Evolutionary conservation across 768 basidiomycete genomes (phyloP).

Genomic region (Suillus placidus): DNA sequence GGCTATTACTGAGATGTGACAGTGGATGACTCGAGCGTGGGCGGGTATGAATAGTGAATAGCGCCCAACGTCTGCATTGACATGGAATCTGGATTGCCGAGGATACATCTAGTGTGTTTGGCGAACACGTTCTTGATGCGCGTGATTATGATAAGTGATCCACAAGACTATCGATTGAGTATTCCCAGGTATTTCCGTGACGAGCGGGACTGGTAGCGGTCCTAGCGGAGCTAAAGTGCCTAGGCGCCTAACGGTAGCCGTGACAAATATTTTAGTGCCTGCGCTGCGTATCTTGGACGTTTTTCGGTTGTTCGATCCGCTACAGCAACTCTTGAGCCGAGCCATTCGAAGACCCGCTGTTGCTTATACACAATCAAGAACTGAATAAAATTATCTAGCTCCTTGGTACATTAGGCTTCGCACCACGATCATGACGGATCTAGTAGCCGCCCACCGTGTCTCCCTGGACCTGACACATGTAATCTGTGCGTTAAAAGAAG

Average conservation of each 20-base stretch:
- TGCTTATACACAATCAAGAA: not conserved
- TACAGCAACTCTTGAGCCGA: not conserved
- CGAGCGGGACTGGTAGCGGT: no score
- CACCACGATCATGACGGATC: constrained; percentile 5
- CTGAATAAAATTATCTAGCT: not conserved
- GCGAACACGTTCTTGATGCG: not conserved
- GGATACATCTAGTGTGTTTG: not conserved
- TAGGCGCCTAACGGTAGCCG: no score
- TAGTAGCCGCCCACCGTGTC: constrained; percentile 32
- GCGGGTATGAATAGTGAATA: not conserved
- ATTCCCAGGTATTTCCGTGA: no score
- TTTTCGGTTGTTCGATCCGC: not conserved
- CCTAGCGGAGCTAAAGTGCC: not conserved
- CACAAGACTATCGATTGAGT: no score
- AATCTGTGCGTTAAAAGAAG: constrained; percentile 47
- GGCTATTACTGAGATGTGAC: not conserved
- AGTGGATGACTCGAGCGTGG: not conserved
- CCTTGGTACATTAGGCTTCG: not conserved
- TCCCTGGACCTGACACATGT: constrained; percentile 71
- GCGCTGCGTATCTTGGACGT: not conserved
- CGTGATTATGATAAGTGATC: not conserved
- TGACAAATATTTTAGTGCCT: no score
- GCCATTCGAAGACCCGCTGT: not conserved
- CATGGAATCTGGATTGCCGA: not conserved
- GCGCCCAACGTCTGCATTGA: not conserved